These are phyloP conservation scores for Capronia epimyces DNA, from an alignment of 2,329 filamentous ascomycete species.

Conservation along the genomic window DNA sequence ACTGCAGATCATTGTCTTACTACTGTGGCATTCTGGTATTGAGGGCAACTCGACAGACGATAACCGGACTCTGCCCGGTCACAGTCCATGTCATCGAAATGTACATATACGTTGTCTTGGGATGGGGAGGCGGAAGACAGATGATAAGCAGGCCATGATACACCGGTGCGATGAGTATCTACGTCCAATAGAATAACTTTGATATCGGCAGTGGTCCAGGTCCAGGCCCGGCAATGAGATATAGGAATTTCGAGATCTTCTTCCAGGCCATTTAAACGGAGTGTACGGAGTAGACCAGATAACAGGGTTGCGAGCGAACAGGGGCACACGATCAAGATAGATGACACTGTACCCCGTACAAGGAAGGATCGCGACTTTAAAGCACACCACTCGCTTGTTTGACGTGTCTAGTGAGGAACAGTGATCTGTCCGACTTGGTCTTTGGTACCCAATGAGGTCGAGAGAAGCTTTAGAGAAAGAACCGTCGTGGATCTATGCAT, in stretches of 20 bases:
- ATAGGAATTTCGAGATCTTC: too few relatives aligned
- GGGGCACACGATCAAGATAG: too few relatives aligned
- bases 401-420: not conserved
- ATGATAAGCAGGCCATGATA: conserved; percentile 7
- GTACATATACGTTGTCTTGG: conserved; percentile 14
- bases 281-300: too few relatives aligned
- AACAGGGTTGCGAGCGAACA: too few relatives aligned
- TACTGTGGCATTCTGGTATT: conserved; percentile 9
- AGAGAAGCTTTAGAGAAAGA: not conserved
- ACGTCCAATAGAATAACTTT: not conserved
- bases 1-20: conserved; percentile 20
- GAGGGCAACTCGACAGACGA: conserved; percentile 10
- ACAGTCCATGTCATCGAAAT: conserved; percentile 14
- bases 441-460: too few relatives aligned
- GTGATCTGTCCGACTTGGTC: not conserved
- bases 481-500: not conserved
- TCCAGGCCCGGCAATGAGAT: too few relatives aligned
- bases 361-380: not conserved
- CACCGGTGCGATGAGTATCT: not conserved
- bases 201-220: not conserved
- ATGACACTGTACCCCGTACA: too few relatives aligned
- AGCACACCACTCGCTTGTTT: not conserved
- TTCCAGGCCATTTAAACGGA: too few relatives aligned
- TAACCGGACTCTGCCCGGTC: conserved; percentile 10
- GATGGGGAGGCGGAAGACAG: conserved; percentile 1